Conservation (phyloP, 116 monocot genomes). For the Iris pallida region DNA sequence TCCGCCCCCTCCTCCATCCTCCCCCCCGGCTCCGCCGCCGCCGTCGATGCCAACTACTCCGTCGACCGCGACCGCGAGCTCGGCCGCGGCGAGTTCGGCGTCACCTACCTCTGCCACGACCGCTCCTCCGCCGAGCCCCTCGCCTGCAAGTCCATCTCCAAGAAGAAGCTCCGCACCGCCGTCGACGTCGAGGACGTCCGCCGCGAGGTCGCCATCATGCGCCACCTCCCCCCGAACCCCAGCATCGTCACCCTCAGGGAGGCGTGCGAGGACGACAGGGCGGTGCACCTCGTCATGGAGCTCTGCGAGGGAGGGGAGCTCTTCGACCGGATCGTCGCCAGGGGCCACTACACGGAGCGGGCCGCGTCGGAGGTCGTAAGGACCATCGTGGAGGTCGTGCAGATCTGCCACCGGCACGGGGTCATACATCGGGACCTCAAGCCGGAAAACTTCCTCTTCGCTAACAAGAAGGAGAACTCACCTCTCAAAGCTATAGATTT, state of each 20-base stretch:
- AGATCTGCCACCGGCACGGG: slow-evolving; percentile 55
- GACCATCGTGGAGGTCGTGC: slow-evolving; percentile 73
- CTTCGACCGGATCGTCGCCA: slow-evolving; percentile 54
- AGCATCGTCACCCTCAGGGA: slow-evolving; percentile 58
- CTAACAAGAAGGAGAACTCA: slow-evolving; percentile 65
- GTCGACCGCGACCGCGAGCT: slow-evolving; percentile 52
- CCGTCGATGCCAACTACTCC: slow-evolving; percentile 48
- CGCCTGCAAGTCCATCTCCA: slow-evolving; percentile 73
- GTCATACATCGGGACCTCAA: slow-evolving; percentile 67
- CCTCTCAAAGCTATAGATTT: slow-evolving; percentile 68
- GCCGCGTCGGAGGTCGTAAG: slow-evolving; percentile 47
- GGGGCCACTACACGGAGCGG: slow-evolving; percentile 67
- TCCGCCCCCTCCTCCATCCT: slow-evolving; percentile 12
- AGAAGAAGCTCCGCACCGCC: slow-evolving; percentile 59
- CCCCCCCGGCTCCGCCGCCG: slow-evolving; percentile 11
- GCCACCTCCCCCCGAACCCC: slow-evolving; percentile 44
- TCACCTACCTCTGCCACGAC: slow-evolving; percentile 69
- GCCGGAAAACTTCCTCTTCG: slow-evolving; percentile 66
- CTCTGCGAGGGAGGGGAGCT: slow-evolving; percentile 58
- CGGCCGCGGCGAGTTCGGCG: slow-evolving; percentile 74
- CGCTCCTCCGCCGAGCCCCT: slow-evolving; percentile 46
- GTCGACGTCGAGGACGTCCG: slow-evolving; percentile 67
- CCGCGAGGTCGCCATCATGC: slow-evolving; percentile 74
- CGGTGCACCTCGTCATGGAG: slow-evolving; percentile 72
- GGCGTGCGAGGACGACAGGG: slow-evolving; percentile 65